A percentile compares a stretch with the other conserved stretches of the same genome.
Conservation (phyloP, 2,329 filamentous ascomycete species). For the Botrytis squamosa region DNA sequence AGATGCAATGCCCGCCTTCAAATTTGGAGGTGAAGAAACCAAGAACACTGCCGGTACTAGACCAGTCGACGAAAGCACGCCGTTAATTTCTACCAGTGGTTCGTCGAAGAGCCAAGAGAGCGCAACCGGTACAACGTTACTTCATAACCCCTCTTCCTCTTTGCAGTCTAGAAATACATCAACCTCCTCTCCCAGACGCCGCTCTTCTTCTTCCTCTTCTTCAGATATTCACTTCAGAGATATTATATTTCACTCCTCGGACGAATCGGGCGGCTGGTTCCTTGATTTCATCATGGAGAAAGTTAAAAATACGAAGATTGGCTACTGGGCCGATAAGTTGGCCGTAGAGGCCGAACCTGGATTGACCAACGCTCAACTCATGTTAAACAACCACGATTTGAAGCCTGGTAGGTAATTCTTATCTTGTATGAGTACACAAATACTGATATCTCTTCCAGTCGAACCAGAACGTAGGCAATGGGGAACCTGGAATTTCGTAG, state of each 20-base stretch:
- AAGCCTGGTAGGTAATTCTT: conserved; percentile 52
- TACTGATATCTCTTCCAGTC: conserved; percentile 47
- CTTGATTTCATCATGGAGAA: conserved; percentile 45
- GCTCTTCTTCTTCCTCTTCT: neutral
- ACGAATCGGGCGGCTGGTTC: conserved; percentile 38
- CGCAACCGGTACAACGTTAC: conserved; percentile 3
- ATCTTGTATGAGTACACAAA: conserved; percentile 21
- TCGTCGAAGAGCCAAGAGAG: conserved; percentile 5
- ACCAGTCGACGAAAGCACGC: conserved; percentile 6
- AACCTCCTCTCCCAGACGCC: neutral
- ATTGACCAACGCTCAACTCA: conserved; percentile 74
- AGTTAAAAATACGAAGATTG: conserved; percentile 32
- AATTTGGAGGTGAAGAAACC: neutral
- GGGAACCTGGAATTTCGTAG: conserved; percentile 84
- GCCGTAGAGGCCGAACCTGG: conserved; percentile 74
- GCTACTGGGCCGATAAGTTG: conserved; percentile 52
- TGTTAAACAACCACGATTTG: conserved; percentile 82
- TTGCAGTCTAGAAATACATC: neutral
- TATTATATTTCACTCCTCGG: conserved; percentile 28
- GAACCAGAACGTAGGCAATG: conserved; percentile 79
- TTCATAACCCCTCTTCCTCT: neutral
- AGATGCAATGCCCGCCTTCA: conserved; percentile 12
- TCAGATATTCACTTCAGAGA: neutral
- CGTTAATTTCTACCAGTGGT: conserved; percentile 5
- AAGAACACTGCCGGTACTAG: neutral